phyloP scores from a whole-genome alignment of 2,329 filamentous ascomycete genomes.

The Clonostachys chloroleuca region DNA sequence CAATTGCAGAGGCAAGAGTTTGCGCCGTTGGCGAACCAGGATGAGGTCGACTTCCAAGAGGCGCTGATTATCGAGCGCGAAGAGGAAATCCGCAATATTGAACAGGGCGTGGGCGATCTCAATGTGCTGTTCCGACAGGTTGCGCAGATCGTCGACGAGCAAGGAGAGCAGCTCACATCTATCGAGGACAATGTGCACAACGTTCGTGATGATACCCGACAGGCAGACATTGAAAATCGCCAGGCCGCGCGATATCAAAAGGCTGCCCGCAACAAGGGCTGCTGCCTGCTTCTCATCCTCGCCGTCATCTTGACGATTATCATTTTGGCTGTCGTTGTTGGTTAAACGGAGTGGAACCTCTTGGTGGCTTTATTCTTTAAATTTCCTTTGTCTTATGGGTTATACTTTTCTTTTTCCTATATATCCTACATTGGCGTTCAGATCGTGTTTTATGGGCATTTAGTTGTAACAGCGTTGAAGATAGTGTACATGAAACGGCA shows the following conservation, averaged over 20 bases:
- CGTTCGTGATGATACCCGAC: constrained; percentile 74
- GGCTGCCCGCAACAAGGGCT: constrained; percentile 90
- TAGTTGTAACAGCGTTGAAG: too few species aligned
- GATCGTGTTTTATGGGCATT: background rate
- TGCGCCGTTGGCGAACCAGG: constrained; percentile 77
- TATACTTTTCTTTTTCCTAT: background rate
- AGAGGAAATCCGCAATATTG: constrained; percentile 94
- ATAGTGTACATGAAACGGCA: too few species aligned
- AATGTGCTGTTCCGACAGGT: constrained; percentile 97
- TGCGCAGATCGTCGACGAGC: constrained; percentile 94
- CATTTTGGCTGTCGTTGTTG: constrained; percentile 78
- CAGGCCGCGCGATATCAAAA: constrained; percentile 91
- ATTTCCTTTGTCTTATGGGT: background rate
- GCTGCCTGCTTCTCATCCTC: constrained; percentile 84
- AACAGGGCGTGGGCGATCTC: constrained; percentile 90
- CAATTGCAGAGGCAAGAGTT: constrained; percentile 67
- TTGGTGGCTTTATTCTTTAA: background rate
- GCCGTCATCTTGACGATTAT: constrained; percentile 87
- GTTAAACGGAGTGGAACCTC: constrained; percentile 35
- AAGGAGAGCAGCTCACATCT: constrained; percentile 82
- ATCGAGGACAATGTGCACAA: constrained; percentile 87
- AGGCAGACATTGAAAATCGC: constrained; percentile 80
- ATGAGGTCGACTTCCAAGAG: constrained; percentile 97
- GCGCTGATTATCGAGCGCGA: constrained; percentile 93
- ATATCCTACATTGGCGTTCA: background rate